Evolutionary conservation across 306 rosid genomes (phyloP), one percentile per base, ranked within the genome.

Genomic region (Inga laurina): DNA sequence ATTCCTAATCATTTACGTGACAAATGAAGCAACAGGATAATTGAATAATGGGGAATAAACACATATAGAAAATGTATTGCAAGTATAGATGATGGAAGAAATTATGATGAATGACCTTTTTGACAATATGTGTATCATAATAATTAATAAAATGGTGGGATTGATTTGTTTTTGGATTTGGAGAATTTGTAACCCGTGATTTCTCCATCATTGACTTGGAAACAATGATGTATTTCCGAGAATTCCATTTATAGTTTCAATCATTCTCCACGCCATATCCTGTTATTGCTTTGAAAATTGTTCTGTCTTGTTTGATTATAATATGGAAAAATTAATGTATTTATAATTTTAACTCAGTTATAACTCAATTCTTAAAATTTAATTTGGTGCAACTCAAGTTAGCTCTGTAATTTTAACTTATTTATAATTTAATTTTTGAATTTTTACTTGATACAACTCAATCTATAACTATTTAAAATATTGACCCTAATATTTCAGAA

Each of bases 1-100:
- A 65, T 32, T 52, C 49, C 0, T 4, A 62, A 70, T 70, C 61
- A 67, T 61, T 80, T 76, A 48, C 52, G 77, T 57, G 56, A 70
- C 51, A 39, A 14, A 32, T 2, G 64, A 76, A 64, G 41, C 48
- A 46, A 83, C 57, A 46, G 3, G 75, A 12, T 32, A 44, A 44
- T 43, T 71, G 54, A 71, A 71, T 44, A 7, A 46, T 14, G n/a
- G 16, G 41, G 3, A 22, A 11, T 69, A 43, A 45, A n/a, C 35
- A 2, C 0, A 45, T 12, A 22, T 48, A 13, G 2, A 57, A 22
- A 44, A 44, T 44, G 16, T 7, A 27, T 32, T 72, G 8, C 21
- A 46, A 14, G 59, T 72, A 52, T 52, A 15, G 18, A 15, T 34
- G 30, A 45, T 72, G 76, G 57, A 78, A 79, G 24, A 4, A 21